These are phyloP conservation scores for Cordyceps farinosa DNA, from an alignment of 2,329 filamentous ascomycete species.

Conservation along the genomic window DNA sequence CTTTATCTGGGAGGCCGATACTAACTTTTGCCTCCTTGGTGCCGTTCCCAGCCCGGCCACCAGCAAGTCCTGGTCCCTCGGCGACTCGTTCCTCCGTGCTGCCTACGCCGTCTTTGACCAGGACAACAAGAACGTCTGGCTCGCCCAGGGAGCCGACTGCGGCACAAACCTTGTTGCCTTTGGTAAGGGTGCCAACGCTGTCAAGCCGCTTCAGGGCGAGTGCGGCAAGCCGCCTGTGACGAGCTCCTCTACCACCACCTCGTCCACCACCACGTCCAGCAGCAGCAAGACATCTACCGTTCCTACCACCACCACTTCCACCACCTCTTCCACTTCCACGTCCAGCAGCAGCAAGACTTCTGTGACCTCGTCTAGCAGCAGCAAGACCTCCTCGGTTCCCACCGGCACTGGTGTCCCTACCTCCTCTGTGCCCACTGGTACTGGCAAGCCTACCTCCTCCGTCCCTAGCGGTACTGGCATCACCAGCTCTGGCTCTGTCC, in stretches of 20 bases:
- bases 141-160: constrained; percentile 26
- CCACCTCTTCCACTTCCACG: not conserved
- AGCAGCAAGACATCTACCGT: constrained; percentile 24
- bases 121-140: constrained; percentile 26
- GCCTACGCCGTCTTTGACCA: constrained; percentile 24
- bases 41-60: not conserved
- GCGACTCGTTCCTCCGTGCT: constrained; percentile 17
- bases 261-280: constrained; percentile 20
- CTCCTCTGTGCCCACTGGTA: constrained; percentile 6
- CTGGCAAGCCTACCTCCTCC: not conserved
- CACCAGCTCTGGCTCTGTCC: not conserved
- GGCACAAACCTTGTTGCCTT: constrained; percentile 26
- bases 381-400: constrained; percentile 2
- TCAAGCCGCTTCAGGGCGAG: constrained; percentile 12
- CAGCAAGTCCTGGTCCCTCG: constrained; percentile 1
- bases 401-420: constrained; percentile 8
- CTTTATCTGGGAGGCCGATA: constrained; percentile 39
- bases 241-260: constrained; percentile 4
- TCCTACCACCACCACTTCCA: not conserved
- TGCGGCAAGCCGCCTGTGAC: constrained; percentile 13
- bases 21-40: constrained; percentile 12
- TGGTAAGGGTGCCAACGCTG: constrained; percentile 31
- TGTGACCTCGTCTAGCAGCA: not conserved
- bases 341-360: no score
- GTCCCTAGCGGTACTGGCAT: constrained; percentile 8